Conservation (phyloP, 108 stramenopile genomes). For the Discostella stelligeroides region DNA sequence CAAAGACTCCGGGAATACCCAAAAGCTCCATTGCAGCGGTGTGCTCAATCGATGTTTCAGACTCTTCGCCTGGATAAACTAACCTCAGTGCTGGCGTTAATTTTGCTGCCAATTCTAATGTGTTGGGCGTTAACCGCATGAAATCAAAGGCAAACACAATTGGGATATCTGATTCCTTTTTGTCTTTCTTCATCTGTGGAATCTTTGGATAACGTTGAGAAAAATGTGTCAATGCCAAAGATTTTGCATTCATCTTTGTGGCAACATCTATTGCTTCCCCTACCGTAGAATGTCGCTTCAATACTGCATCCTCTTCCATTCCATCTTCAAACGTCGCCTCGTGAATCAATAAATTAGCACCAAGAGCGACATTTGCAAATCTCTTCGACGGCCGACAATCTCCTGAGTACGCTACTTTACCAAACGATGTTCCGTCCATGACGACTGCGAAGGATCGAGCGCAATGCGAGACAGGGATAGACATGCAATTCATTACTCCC, state of each 20-base stretch:
- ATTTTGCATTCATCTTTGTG: slow-evolving; percentile 75
- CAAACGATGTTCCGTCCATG: slow-evolving; percentile 74
- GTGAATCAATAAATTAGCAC: slow-evolving; percentile 91
- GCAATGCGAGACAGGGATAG: slow-evolving; percentile 92
- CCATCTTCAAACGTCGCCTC: slow-evolving; percentile 98
- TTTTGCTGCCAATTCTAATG: slow-evolving; percentile 52
- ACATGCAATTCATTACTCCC: slow-evolving; percentile 57
- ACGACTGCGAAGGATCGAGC: slow-evolving; percentile 86
- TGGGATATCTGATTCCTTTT: slow-evolving; percentile 17
- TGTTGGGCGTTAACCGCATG: slow-evolving; percentile 61
- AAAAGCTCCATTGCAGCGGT: slow-evolving; percentile 28
- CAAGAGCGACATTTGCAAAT: slow-evolving; percentile 67
- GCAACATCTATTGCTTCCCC: slow-evolving; percentile 90
- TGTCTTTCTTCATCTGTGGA: slow-evolving; percentile 55
- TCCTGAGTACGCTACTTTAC: slow-evolving; percentile 88
- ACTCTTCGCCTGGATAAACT: slow-evolving; percentile 63
- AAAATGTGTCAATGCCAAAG: slow-evolving; percentile 92
- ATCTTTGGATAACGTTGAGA: slow-evolving; percentile 96
- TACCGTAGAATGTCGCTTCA: slow-evolving; percentile 93
- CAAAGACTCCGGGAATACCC: slow-evolving; percentile 41
- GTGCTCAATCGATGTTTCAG: not conserved
- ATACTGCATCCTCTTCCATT: slow-evolving; percentile 83
- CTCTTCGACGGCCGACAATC: slow-evolving; percentile 92
- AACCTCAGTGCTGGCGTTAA: slow-evolving; percentile 72
- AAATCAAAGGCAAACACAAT: slow-evolving; percentile 83